These are phyloP conservation scores for Puccinia brachypodii DNA, from an alignment of 1,284 basidiomycete species.

Conservation along the genomic window DNA sequence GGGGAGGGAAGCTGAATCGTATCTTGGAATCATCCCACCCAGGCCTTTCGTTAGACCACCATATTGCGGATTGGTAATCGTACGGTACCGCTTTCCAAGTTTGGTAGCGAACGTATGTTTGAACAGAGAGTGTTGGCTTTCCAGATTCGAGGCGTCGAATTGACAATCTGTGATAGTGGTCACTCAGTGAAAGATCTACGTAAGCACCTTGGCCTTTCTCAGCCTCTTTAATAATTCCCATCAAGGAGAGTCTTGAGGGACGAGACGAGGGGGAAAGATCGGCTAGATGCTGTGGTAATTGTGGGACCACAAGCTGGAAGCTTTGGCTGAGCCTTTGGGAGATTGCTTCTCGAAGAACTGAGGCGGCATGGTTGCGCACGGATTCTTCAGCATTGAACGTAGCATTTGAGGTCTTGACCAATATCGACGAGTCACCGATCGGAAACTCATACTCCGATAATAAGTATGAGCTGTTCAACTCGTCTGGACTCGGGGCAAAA, in stretches of 20 bases:
- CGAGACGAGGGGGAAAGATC: conserved; percentile 49
- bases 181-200: conserved; percentile 51
- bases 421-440: conserved; percentile 54
- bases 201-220: conserved; percentile 50
- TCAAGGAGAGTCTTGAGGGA: conserved; percentile 22
- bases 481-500: conserved; percentile 73
- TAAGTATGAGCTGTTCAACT: conserved; percentile 75
- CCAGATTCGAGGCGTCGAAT: conserved; percentile 45
- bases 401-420: conserved; percentile 55
- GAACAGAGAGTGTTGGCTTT: conserved; percentile 31
- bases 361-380: conserved; percentile 63
- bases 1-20: conserved; percentile 36
- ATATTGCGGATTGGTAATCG: conserved; percentile 27
- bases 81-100: conserved; percentile 43
- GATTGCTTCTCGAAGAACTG: conserved; percentile 69
- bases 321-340: conserved; percentile 88
- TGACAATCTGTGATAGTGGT: conserved; percentile 54
- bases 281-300: conserved; percentile 48
- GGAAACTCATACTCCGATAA: conserved; percentile 64
- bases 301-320: conserved; percentile 78
- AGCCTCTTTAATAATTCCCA: conserved; percentile 50
- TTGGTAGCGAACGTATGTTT: conserved; percentile 40
- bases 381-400: conserved; percentile 61
- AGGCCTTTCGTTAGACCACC: conserved; percentile 44
- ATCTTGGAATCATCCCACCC: conserved; percentile 32